phyloP scores from a whole-genome alignment of 139 green algal genomes.

The Chlamydomonas sp. region DNA sequence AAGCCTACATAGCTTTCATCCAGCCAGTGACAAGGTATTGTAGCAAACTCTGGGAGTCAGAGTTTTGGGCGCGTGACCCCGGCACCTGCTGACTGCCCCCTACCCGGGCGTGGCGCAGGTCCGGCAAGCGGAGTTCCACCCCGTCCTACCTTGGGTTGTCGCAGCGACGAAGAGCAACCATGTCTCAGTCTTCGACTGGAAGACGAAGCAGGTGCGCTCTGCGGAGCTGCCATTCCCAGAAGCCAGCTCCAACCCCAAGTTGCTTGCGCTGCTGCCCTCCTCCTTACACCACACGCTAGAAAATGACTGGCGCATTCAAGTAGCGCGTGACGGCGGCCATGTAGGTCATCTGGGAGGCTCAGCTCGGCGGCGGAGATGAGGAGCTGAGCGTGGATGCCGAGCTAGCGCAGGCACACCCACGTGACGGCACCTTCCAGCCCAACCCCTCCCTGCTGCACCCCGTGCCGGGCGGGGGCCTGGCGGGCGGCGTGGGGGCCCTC shows the following conservation, averaged over 20 bases:
- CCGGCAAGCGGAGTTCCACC: conserved; percentile 58
- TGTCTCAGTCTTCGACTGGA: conserved; percentile 62
- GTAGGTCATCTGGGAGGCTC: conserved; percentile 53
- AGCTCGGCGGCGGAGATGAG: conserved; percentile 58
- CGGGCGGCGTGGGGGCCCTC: background rate
- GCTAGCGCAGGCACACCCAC: conserved; percentile 30
- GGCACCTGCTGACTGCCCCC: too few relatives aligned
- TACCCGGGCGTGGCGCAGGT: conserved; percentile 34
- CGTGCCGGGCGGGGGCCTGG: background rate
- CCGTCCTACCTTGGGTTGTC: conserved; percentile 59
- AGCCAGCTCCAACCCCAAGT: background rate
- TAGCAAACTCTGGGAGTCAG: too few relatives aligned
- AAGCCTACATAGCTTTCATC: too few relatives aligned
- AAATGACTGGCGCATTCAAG: too few relatives aligned
- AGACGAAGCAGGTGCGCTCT: conserved; percentile 57
- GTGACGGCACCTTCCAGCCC: conserved; percentile 38
- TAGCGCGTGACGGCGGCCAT: background rate
- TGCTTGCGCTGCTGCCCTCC: background rate
- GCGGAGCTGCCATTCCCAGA: background rate
- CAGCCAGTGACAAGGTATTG: too few relatives aligned
- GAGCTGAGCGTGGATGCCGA: conserved; percentile 49
- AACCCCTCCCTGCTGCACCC: conserved; percentile 51
- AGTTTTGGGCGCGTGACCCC: too few relatives aligned
- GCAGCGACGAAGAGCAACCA: conserved; percentile 54
- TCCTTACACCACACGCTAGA: background rate